Conservation (phyloP, 352 stramenopile species). For the Globisporangium cystogenes region DNA sequence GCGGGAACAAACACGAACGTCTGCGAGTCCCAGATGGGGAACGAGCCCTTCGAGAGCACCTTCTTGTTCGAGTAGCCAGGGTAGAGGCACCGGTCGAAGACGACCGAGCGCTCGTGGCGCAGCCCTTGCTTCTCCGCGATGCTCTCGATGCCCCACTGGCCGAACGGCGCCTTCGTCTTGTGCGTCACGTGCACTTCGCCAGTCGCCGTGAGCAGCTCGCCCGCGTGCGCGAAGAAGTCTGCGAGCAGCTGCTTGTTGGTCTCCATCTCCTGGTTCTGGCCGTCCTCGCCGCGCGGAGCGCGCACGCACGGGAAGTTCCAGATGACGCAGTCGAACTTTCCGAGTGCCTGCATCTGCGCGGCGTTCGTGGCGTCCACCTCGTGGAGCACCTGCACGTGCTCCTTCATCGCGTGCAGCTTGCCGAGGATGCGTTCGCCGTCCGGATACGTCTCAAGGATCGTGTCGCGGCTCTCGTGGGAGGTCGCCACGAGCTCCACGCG, state of each 20-base stretch:
- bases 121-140: conserved; percentile 51
- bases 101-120: conserved; percentile 62
- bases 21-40: conserved; percentile 95
- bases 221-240: conserved; percentile 83
- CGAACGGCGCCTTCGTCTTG: conserved; percentile 93
- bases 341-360: conserved; percentile 63
- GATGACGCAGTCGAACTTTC: conserved; percentile 89
- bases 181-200: conserved; percentile 94
- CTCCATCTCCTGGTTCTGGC: conserved; percentile 96
- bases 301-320: conserved; percentile 97
- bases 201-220: conserved; percentile 30
- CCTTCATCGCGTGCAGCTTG: conserved; percentile 47
- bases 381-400: conserved; percentile 73
- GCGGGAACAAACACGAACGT: conserved; percentile 89
- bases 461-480: conserved; percentile 88
- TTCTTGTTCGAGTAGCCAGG: conserved; percentile 95
- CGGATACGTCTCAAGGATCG: conserved; percentile 89
- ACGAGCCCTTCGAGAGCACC: conserved; percentile 92
- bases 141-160: conserved; percentile 79
- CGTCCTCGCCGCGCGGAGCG: conserved; percentile 88
- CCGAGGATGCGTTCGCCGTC: conserved; percentile 75
- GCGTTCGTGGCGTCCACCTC: conserved; percentile 89
- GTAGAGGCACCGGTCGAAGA: conserved; percentile 92
- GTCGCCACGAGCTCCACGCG: conserved; percentile 78
- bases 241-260: conserved; percentile 90